Percentiles rank a stretch among this genome's conserved stretches.
phyloP scores from a whole-genome alignment of 176 grass and related monocot species.

The Cenchrus americanus region DNA sequence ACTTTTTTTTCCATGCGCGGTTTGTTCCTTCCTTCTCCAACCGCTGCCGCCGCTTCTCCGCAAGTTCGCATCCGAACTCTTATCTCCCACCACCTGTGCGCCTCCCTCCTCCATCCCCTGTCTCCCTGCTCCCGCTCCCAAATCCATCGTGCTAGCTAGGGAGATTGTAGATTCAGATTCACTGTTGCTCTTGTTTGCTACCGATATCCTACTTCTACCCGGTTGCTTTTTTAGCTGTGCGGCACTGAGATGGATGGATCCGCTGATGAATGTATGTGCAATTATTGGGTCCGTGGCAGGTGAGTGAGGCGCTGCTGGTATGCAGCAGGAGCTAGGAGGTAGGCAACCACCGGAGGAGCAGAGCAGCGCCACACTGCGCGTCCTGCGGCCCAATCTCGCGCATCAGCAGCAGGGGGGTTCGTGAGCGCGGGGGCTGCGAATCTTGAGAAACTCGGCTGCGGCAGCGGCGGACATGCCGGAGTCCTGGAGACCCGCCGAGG shows the following conservation, averaged over 20 bases:
- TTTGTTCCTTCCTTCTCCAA: slow-evolving; percentile 35
- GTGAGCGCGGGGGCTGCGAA: slow-evolving; percentile 9
- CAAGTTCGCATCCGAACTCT: background rate
- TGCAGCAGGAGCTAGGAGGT: slow-evolving; percentile 47
- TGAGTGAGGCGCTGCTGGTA: slow-evolving; percentile 49
- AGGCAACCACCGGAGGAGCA: background rate
- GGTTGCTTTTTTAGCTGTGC: background rate
- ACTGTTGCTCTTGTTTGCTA: background rate
- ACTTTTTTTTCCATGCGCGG: slow-evolving; percentile 23
- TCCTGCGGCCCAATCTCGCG: slow-evolving; percentile 8
- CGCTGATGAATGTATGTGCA: slow-evolving; percentile 43
- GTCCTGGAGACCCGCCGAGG: slow-evolving; percentile 50
- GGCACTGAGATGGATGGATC: background rate
- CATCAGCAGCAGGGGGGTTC: background rate
- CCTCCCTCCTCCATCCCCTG: background rate
- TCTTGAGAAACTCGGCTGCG: background rate
- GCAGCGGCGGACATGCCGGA: slow-evolving; percentile 40
- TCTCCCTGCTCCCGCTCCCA: background rate
- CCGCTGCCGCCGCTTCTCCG: background rate
- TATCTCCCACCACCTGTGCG: background rate
- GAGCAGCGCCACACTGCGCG: background rate
- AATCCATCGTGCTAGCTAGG: slow-evolving; percentile 20
- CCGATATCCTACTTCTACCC: background rate
- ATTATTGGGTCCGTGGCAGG: slow-evolving; percentile 45
- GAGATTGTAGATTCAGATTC: slow-evolving; percentile 54